These are phyloP conservation scores for Narthecium ossifragum DNA, from an alignment of 106 monocot species.

Conservation along the genomic window DNA sequence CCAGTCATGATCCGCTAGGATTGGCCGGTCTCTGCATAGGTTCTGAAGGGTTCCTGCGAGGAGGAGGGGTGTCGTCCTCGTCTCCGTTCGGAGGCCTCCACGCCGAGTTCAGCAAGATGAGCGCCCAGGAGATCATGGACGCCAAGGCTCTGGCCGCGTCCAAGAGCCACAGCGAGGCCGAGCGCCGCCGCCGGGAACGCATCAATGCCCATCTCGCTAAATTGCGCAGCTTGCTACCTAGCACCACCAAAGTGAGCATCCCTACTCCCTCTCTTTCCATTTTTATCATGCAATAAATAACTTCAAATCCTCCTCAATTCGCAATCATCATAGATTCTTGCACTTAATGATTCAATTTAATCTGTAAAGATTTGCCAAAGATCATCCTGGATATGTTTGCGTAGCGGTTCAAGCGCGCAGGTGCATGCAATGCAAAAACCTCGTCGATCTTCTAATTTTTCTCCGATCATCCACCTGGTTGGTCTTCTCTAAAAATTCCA, in stretches of 20 bases:
- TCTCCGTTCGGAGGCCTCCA: constrained; percentile 42
- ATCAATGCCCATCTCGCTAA: constrained; percentile 83
- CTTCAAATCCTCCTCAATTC: too few relatives aligned
- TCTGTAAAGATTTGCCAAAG: too few relatives aligned
- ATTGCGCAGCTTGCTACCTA: constrained; percentile 88
- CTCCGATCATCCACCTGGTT: too few relatives aligned
- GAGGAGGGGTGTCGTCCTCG: constrained; percentile 12
- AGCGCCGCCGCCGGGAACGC: constrained; percentile 81
- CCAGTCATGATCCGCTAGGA: constrained; percentile 21
- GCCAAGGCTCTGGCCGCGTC: constrained; percentile 96
- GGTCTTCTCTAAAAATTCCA: too few relatives aligned
- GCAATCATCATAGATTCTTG: too few relatives aligned
- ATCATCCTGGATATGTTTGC: too few relatives aligned
- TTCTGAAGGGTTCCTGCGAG: constrained; percentile 7
- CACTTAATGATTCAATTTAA: too few relatives aligned
- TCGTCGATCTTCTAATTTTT: too few relatives aligned
- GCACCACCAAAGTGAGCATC: constrained; percentile 76
- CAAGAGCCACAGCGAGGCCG: constrained; percentile 98
- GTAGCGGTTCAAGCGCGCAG: too few relatives aligned
- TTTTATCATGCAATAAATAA: too few relatives aligned
- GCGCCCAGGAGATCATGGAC: constrained; percentile 89
- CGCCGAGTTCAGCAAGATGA: constrained; percentile 70
- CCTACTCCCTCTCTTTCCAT: neutral
- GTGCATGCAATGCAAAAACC: too few relatives aligned
- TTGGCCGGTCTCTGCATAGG: constrained; percentile 31